phyloP scores from a whole-genome alignment of 208 protist species.

The Eutreptiella sp. region DNA sequence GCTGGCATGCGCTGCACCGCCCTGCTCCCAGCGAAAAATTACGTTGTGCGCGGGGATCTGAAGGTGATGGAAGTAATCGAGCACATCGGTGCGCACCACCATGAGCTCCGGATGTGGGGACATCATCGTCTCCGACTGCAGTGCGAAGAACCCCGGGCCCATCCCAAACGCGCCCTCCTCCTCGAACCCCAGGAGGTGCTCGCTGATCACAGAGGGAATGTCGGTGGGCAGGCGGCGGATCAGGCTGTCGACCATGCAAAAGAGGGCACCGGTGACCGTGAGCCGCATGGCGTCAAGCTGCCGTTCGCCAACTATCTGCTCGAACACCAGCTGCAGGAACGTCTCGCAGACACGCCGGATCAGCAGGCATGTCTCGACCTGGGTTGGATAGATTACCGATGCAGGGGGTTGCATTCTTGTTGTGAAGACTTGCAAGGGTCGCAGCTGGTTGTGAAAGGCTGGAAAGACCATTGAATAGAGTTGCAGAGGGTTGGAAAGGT shows the following conservation, averaged over 20 bases:
- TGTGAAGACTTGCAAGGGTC: too few species aligned
- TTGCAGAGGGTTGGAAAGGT: too few species aligned
- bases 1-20: too few species aligned
- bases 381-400: too few species aligned
- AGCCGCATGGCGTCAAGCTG: conserved; percentile 30
- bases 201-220: conserved; percentile 32
- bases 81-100: conserved; percentile 43
- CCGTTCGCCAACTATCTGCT: conserved; percentile 10
- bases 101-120: conserved; percentile 46
- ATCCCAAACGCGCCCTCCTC: conserved; percentile 31
- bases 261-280: conserved; percentile 35
- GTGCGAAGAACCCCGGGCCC: conserved; percentile 29
- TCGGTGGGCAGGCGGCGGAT: conserved; percentile 46
- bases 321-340: conserved; percentile 1
- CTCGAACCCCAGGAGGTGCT: conserved; percentile 43
- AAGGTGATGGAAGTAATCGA: conserved; percentile 54
- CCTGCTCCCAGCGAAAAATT: conserved; percentile 17
- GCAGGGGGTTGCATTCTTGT: too few species aligned
- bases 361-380: too few species aligned
- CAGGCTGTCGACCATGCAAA: conserved; percentile 39
- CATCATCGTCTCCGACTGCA: conserved; percentile 39
- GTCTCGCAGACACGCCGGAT: too few species aligned
- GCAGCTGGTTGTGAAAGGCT: too few species aligned
- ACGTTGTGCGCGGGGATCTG: conserved; percentile 8
- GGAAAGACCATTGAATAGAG: too few species aligned